Conservation (phyloP, 345 rosid species). For the Moricandia arvensis region DNA sequence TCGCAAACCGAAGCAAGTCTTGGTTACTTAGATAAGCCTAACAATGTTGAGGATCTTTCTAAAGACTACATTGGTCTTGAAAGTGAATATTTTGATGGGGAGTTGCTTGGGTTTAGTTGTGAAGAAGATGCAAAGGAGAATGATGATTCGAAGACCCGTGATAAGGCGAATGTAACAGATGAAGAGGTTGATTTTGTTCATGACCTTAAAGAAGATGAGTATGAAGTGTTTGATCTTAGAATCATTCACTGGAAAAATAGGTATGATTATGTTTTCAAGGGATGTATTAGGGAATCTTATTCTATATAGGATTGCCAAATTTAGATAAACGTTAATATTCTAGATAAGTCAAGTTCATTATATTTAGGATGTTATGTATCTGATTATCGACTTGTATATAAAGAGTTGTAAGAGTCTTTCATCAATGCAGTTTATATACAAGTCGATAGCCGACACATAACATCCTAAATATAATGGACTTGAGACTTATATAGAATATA, state of each 20-base stretch:
- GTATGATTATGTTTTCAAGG: slow-evolving; percentile 32
- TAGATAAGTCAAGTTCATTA: too few relatives aligned
- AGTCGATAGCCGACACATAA: too few relatives aligned
- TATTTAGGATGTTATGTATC: too few relatives aligned
- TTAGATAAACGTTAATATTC: too few relatives aligned
- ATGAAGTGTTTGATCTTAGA: slow-evolving; percentile 76
- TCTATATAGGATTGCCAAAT: too few relatives aligned
- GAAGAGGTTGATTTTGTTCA: slow-evolving; percentile 41
- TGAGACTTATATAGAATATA: too few relatives aligned
- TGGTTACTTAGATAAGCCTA: slow-evolving; percentile 57
- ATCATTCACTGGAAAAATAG: slow-evolving; percentile 90
- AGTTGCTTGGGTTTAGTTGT: not conserved
- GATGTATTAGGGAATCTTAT: too few relatives aligned
- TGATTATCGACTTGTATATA: too few relatives aligned
- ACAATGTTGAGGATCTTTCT: slow-evolving; percentile 29
- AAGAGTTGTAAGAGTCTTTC: too few relatives aligned
- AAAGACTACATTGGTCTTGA: slow-evolving; percentile 31
- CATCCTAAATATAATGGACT: too few relatives aligned
- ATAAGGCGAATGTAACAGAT: slow-evolving; percentile 33
- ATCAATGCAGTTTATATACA: too few relatives aligned
- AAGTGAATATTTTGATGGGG: not conserved
- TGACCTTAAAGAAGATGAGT: slow-evolving; percentile 68
- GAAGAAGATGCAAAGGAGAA: slow-evolving; percentile 30
- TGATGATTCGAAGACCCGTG: slow-evolving; percentile 36
- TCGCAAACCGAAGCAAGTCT: slow-evolving; percentile 41